These are phyloP conservation scores for Barnettozyma botsteinii DNA, from an alignment of 805 yeast species.

Conservation along the genomic window DNA sequence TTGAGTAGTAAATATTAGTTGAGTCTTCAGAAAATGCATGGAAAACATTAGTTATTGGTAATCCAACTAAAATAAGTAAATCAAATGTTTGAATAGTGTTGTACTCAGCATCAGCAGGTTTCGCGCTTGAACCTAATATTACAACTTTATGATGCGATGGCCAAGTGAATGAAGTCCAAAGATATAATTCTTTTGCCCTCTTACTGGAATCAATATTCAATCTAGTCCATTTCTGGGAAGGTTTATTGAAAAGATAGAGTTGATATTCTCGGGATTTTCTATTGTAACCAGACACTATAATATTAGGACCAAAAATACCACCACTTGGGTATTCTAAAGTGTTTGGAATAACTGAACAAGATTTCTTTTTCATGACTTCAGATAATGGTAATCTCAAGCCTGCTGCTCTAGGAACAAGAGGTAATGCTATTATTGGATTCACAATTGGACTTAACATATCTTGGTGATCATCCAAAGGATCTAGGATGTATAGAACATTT, in stretches of 20 bases:
- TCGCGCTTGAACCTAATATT: conserved; percentile 42
- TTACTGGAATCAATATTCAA: conserved; percentile 48
- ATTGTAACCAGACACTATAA: conserved; percentile 55
- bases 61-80: conserved; percentile 42
- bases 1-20: conserved; percentile 16
- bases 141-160: conserved; percentile 69
- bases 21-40: conserved; percentile 17
- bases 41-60: conserved; percentile 48
- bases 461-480: conserved; percentile 11
- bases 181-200: conserved; percentile 39
- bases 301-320: conserved; percentile 60
- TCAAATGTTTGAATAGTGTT: conserved; percentile 39
- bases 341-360: conserved; percentile 35
- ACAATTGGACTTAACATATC: conserved; percentile 4
- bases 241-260: conserved; percentile 47
- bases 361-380: conserved; percentile 15
- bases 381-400: conserved; percentile 28
- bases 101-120: conserved; percentile 21
- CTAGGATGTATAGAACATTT: conserved; percentile 18
- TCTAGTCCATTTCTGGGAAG: conserved; percentile 59
- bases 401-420: conserved; percentile 26
- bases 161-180: conserved; percentile 72
- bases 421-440: conserved; percentile 31
- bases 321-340: conserved; percentile 51
- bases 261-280: conserved; percentile 38